phyloP scores from a whole-genome alignment of 2,329 filamentous ascomycete genomes.

The Microsporum audouinii region DNA sequence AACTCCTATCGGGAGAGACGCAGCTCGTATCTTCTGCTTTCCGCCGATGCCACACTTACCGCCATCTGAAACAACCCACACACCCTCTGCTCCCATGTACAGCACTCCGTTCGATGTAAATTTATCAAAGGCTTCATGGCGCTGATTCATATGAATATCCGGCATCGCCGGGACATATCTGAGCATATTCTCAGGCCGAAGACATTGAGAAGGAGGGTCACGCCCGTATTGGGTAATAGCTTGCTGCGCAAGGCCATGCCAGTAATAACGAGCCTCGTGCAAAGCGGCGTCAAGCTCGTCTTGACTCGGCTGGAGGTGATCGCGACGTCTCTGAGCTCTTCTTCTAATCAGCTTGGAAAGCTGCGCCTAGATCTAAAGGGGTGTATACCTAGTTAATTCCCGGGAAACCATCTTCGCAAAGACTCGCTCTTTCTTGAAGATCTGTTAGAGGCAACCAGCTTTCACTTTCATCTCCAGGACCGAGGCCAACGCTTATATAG shows the following conservation, averaged over 20 bases:
- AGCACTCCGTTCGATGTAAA: not conserved
- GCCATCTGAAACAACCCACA: constrained; percentile 2
- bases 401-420: not conserved
- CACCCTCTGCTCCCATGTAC: not conserved
- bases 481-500: no score
- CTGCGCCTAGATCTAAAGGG: not conserved
- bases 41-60: constrained; percentile 1
- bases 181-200: constrained; percentile 4
- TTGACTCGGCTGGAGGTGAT: constrained; percentile 5
- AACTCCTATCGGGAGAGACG: constrained; percentile 3
- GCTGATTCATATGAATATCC: not conserved
- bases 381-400: not conserved
- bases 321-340: not conserved
- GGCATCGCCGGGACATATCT: constrained; percentile 3
- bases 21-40: constrained; percentile 4
- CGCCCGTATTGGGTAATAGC: not conserved
- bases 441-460: not conserved
- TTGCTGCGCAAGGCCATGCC: constrained; percentile 5
- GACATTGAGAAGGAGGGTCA: not conserved
- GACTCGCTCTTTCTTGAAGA: not conserved
- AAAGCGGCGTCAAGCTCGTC: constrained; percentile 1
- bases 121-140: not conserved
- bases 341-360: not conserved
- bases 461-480: not conserved
- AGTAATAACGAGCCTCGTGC: constrained; percentile 3